These are phyloP conservation scores for Cadophora gregata DNA, from an alignment of 2,329 filamentous ascomycete species.

Conservation along the genomic window DNA sequence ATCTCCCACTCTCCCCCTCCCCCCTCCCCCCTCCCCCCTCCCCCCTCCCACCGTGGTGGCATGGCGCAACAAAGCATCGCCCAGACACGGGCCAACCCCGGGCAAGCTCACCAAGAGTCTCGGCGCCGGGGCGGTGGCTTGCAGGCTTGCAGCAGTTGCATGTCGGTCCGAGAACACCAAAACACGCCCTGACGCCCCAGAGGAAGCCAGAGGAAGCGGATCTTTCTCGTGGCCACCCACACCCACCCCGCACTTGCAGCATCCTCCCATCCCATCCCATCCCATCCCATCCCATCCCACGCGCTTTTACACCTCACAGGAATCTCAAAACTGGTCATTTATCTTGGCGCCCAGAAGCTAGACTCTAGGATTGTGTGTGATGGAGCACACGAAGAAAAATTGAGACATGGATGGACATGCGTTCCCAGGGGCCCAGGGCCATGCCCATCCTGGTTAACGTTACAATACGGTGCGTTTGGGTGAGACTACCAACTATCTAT, in stretches of 20 bases:
- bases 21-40: too few relatives aligned
- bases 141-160: neutral
- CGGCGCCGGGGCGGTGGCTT: conserved; percentile 11
- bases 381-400: conserved; percentile 1
- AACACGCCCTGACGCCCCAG: too few relatives aligned
- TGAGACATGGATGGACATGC: neutral
- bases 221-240: conserved; percentile 2
- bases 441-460: neutral
- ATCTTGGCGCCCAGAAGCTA: conserved; percentile 11
- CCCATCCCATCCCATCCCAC: too few relatives aligned
- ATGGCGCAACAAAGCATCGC: conserved; percentile 11
- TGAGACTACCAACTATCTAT: neutral
- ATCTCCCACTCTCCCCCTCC: too few relatives aligned
- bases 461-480: neutral
- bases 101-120: conserved; percentile 13
- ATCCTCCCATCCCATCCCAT: too few relatives aligned
- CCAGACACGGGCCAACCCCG: conserved; percentile 9
- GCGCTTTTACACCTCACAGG: neutral
- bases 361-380: neutral
- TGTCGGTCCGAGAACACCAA: conserved; percentile 8
- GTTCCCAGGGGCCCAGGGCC: too few relatives aligned
- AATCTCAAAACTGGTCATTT: conserved; percentile 9
- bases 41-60: conserved; percentile 10
- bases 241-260: conserved; percentile 8
- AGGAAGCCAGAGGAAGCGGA: too few relatives aligned